Base-by-base conservation (phyloP, 257 asterid genomes). In the Solanum virginianum region DNA sequence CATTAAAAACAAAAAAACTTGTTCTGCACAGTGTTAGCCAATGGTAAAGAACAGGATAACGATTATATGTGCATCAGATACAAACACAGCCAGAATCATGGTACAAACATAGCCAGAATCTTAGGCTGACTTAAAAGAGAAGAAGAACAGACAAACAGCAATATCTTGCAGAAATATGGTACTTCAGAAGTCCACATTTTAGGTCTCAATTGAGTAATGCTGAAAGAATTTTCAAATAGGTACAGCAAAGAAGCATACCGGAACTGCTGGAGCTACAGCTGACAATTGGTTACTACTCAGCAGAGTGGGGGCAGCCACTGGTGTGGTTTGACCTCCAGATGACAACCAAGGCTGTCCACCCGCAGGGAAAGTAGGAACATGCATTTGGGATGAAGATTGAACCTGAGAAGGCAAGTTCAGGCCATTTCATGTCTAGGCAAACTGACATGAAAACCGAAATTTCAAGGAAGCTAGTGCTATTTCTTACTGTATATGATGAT, bases 311-410 rank as follows among this genome's bases (percentile, higher is more conserved):
- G 95, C 89, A 88, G 87, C 89, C 85, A 74, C 91, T 32, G 94
- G 84, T 15, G 95, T 88, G 86, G 88, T 88, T 85, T 92, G 99
- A 92, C 84, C 86, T 56, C 87, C 88, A 83, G 96, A 89, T 49
- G 91, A 93, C 88, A 91, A 59, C 98, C 97, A 94, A 20, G 93
- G 92, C 60, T 94, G 98, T 15, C 88, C 90, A 18, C 91, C 93
- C 32, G 88, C 69, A 41, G 95, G 88, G 86, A 86, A 92, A 83
- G 80, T 81, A 66, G 97, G 94, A 60, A 90, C 87, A 86, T 92
- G 89, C 87, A 90, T 86, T 88, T 92, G 99, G 54, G 94, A 84
- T 86, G 94, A 90, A 62, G 91, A 92, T 84, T 92, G 98, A 85
- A 90, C 90, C 66, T 92, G 98, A 16, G 94, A 88, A 13, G 93